These are phyloP conservation scores for Colletotrichum tropicale DNA, from an alignment of 2,329 filamentous ascomycete genomes.

Conservation along the genomic window DNA sequence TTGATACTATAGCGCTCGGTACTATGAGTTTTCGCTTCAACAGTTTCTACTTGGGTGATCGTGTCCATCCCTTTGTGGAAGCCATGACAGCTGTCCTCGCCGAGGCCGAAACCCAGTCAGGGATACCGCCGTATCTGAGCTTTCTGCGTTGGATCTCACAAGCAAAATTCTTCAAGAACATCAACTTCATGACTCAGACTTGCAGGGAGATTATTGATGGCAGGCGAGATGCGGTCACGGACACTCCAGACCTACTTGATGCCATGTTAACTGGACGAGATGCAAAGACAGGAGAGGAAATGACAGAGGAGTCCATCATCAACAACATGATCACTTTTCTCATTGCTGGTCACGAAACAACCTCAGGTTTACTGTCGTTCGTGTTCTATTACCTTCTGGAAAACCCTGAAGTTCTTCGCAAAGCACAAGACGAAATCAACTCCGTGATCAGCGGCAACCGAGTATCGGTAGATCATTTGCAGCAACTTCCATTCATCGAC, in stretches of 20 bases:
- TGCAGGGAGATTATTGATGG: background rate
- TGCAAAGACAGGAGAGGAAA: background rate
- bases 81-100: background rate
- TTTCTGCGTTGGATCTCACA: background rate
- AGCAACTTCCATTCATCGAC: background rate
- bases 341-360: background rate
- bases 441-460: background rate
- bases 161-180: background rate
- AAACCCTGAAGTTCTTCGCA: fast-evolving
- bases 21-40: background rate
- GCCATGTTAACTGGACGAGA: background rate
- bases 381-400: background rate
- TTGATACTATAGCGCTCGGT: background rate
- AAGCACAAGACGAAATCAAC: background rate
- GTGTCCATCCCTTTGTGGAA: background rate
- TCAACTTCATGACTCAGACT: background rate
- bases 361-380: fast-evolving
- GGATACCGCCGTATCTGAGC: background rate
- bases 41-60: background rate
- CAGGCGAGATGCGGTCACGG: background rate
- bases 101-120: background rate
- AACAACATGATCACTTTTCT: background rate
- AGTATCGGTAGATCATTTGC: background rate
- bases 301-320: background rate
- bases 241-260: background rate